Evolutionary conservation across 352 stramenopile genomes (phyloP).

Genomic region (Aphanomyces invadans): DNA sequence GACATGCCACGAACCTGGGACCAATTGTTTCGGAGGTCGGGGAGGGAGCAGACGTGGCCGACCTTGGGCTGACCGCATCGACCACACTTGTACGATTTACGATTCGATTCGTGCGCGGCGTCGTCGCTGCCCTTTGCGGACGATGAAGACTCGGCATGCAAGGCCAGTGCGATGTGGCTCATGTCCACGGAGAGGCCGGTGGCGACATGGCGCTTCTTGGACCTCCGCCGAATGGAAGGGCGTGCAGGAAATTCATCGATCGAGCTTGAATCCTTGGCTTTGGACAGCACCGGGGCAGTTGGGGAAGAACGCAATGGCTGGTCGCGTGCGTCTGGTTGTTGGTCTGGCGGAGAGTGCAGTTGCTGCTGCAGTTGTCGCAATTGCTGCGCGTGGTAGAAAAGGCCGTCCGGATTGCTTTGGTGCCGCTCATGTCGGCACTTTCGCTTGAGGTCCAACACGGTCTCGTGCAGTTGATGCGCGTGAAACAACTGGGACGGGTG

Average conservation of each 20-base stretch:
- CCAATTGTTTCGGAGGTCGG: slow-evolving; percentile 81
- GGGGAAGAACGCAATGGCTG: too few relatives aligned
- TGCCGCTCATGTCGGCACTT: slow-evolving; percentile 23
- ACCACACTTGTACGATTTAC: slow-evolving; percentile 82
- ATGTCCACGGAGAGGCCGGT: slow-evolving; percentile 77
- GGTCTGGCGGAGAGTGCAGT: neutral
- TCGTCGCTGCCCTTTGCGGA: too few relatives aligned
- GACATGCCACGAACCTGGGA: slow-evolving; percentile 35
- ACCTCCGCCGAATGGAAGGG: neutral
- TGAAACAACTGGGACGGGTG: slow-evolving; percentile 11
- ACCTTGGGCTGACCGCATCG: slow-evolving; percentile 80
- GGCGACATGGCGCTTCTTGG: slow-evolving; percentile 30
- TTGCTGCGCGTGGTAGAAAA: slow-evolving; percentile 21
- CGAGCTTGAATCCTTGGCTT: too few relatives aligned
- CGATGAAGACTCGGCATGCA: slow-evolving; percentile 40
- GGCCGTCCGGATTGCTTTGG: slow-evolving; percentile 20
- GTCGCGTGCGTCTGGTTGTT: too few relatives aligned
- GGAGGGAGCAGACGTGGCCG: slow-evolving; percentile 79
- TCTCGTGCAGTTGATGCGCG: slow-evolving; percentile 21
- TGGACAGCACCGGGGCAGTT: too few relatives aligned
- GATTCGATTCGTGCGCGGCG: slow-evolving; percentile 27
- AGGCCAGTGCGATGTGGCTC: slow-evolving; percentile 68
- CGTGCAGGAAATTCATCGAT: too few relatives aligned
- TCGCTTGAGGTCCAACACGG: slow-evolving; percentile 20
- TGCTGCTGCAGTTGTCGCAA: neutral